Conservation (phyloP, 768 basidiomycete genomes). For the Xerocomellus chrysenteron region DNA sequence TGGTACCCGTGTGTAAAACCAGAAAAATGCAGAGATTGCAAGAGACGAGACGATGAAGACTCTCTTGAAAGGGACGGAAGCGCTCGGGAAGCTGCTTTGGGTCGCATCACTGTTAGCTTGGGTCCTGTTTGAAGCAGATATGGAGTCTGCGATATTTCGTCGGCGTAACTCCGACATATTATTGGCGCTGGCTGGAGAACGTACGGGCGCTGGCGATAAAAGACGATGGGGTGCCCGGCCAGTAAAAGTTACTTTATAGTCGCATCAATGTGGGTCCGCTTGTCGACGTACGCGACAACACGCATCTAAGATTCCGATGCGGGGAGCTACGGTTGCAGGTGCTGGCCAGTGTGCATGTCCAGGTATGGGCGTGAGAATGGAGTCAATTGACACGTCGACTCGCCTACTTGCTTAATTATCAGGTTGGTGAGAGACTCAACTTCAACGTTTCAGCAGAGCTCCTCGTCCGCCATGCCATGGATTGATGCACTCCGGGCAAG, state of each 20-base stretch:
- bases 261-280: too few relatives aligned
- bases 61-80: background rate
- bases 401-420: background rate
- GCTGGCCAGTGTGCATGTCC: background rate
- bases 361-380: constrained; percentile 15
- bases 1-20: background rate
- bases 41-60: constrained; percentile 9
- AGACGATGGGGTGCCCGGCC: background rate
- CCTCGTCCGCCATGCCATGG: constrained; percentile 43
- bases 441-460: background rate
- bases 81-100: background rate
- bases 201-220: background rate
- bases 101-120: background rate
- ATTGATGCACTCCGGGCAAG: constrained; percentile 50
- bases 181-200: background rate
- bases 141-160: constrained; percentile 2
- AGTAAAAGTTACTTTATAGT: background rate
- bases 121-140: background rate
- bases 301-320: background rate
- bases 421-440: background rate
- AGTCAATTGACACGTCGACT: constrained; percentile 14
- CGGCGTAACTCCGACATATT: constrained; percentile 9
- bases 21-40: constrained; percentile 9
- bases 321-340: background rate
- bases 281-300: background rate